Evolutionary conservation across 768 basidiomycete genomes (phyloP).

Genomic region (Pleurotus platypus): DNA sequence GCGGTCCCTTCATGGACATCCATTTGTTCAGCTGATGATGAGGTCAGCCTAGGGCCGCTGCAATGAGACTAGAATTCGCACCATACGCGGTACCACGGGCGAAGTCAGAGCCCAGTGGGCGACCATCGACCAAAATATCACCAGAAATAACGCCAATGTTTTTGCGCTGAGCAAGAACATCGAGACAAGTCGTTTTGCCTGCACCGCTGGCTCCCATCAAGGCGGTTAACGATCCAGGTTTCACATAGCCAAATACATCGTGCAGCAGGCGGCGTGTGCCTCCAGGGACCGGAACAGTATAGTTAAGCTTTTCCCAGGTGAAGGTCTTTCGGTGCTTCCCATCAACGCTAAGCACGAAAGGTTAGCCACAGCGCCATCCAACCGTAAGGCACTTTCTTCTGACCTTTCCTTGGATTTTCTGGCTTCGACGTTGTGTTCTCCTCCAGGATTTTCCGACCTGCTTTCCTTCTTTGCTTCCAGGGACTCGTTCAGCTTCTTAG

Average conservation of each 20-base stretch:
- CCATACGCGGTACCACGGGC: constrained; percentile 72
- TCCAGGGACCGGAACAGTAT: constrained; percentile 65
- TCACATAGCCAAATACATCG: constrained; percentile 76
- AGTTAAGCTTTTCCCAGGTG: constrained; percentile 81
- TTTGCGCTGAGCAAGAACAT: constrained; percentile 71
- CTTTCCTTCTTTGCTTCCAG: constrained; percentile 52
- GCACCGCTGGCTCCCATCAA: constrained; percentile 87
- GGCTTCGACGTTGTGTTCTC: constrained; percentile 17
- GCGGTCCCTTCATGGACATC: constrained; percentile 63
- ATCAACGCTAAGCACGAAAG: constrained; percentile 6
- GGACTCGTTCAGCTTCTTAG: constrained; percentile 48
- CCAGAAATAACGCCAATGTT: constrained; percentile 67
- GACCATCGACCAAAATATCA: constrained; percentile 62
- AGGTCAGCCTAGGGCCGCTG: too few species aligned
- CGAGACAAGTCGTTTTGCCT: constrained; percentile 75
- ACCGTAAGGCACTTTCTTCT: background rate
- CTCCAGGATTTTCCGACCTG: constrained; percentile 26
- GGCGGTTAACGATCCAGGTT: constrained; percentile 82
- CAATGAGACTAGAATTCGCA: too few species aligned
- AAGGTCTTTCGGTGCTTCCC: constrained; percentile 48
- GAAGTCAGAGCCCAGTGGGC: constrained; percentile 52
- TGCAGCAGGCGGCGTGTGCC: constrained; percentile 64
- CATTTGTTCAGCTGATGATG: constrained; percentile 59
- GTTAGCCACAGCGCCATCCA: background rate
- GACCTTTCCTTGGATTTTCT: constrained; percentile 8